Percentiles rank a stretch among this genome's conserved stretches.
Conservation (phyloP, 2,329 filamentous ascomycete species). For the Ceratocystis variospora region DNA sequence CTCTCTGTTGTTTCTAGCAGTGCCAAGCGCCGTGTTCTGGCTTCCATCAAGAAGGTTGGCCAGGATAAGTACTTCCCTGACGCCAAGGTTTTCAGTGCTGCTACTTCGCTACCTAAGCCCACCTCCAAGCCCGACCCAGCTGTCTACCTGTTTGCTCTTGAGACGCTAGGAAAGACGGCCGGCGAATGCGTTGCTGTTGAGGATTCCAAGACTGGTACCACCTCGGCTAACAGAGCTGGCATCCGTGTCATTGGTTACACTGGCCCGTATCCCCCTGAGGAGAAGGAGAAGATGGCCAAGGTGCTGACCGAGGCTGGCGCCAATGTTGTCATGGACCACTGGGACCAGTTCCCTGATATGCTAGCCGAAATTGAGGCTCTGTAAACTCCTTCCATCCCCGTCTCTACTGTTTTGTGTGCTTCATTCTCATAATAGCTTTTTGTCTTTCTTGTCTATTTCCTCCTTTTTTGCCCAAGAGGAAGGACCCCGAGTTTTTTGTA, state of each 20-base stretch:
- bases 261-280: conserved; percentile 53
- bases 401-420: conserved; percentile 1
- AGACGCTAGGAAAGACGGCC: conserved; percentile 57
- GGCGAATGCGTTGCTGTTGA: conserved; percentile 68
- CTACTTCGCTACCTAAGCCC: conserved; percentile 62
- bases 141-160: conserved; percentile 67
- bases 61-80: conserved; percentile 69
- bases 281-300: conserved; percentile 52
- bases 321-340: conserved; percentile 46
- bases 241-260: conserved; percentile 78
- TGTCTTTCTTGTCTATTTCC: background rate
- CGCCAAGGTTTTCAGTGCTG: conserved; percentile 67
- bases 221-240: conserved; percentile 57
- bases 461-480: background rate
- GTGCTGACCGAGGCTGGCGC: conserved; percentile 48
- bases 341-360: conserved; percentile 40
- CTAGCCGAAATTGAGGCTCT: conserved; percentile 34
- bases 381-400: conserved; percentile 6
- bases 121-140: conserved; percentile 84
- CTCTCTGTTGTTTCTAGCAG: conserved; percentile 72
- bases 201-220: conserved; percentile 75
- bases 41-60: conserved; percentile 63
- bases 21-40: conserved; percentile 62
- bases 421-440: background rate
- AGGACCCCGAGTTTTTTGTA: background rate